Percentiles rank a stretch among this genome's conserved stretches.
phyloP scores from a whole-genome alignment of 1,284 basidiomycete genomes.

The Trichosporon asahii region DNA sequence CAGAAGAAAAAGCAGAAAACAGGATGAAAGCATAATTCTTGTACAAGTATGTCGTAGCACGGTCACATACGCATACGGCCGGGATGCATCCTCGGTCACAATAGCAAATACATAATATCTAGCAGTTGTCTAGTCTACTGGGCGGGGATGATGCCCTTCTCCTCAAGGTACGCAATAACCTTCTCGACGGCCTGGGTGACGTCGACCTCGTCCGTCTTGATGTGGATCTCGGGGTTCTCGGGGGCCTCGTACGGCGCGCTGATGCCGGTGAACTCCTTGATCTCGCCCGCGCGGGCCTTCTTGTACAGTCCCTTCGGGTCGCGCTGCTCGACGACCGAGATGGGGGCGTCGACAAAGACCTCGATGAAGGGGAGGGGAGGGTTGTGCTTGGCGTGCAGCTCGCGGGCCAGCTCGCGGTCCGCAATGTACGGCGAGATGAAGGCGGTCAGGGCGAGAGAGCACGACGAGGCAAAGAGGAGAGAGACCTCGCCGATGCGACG shows the following conservation, averaged over 20 bases:
- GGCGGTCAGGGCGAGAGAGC: slow-evolving; percentile 82
- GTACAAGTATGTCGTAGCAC: slow-evolving; percentile 4
- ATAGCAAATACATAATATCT: too few relatives aligned
- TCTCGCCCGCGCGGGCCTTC: slow-evolving; percentile 91
- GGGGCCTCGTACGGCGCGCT: slow-evolving; percentile 96
- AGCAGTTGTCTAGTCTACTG: not conserved
- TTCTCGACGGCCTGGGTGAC: slow-evolving; percentile 75
- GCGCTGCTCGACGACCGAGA: slow-evolving; percentile 80
- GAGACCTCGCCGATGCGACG: slow-evolving; percentile 96
- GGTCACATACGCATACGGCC: slow-evolving; percentile 1
- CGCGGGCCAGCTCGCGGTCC: slow-evolving; percentile 79
- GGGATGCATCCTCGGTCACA: not conserved
- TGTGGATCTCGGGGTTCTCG: slow-evolving; percentile 80
- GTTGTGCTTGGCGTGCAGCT: slow-evolving; percentile 67
- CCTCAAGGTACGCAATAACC: slow-evolving; percentile 76
- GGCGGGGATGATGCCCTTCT: slow-evolving; percentile 53
- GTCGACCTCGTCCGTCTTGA: slow-evolving; percentile 77
- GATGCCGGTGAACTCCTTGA: slow-evolving; percentile 83
- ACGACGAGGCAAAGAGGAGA: slow-evolving; percentile 86
- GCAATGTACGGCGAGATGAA: slow-evolving; percentile 97
- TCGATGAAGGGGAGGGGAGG: slow-evolving; percentile 75
- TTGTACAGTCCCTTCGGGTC: slow-evolving; percentile 99
- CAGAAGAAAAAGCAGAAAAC: not conserved
- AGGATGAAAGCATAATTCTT: not conserved
- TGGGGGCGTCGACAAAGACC: slow-evolving; percentile 90